Conservation (phyloP, 2,329 filamentous ascomycete genomes). For the Arthrobotrys musiformis region DNA sequence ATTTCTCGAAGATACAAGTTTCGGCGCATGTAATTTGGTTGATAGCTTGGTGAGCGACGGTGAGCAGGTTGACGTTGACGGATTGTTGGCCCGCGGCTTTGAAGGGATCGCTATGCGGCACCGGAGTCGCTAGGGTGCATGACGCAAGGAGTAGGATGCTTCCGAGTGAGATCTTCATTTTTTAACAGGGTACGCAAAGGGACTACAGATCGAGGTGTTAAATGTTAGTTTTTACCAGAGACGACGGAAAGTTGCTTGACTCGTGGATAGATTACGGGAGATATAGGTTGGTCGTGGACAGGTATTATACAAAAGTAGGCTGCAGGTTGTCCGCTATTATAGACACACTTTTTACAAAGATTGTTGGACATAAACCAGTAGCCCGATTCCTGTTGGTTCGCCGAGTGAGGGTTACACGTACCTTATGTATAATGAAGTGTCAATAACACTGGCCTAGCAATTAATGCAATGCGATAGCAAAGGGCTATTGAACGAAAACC, state of each 20-base stretch:
- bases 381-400: neutral
- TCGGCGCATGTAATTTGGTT: constrained; percentile 27
- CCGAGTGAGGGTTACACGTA: neutral
- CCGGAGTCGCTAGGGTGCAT: neutral
- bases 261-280: no score
- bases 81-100: neutral
- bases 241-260: no score
- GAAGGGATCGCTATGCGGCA: neutral
- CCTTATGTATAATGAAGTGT: constrained; percentile 18
- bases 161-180: constrained; percentile 25
- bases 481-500: neutral
- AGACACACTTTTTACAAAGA: neutral
- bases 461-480: neutral
- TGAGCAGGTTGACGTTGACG: constrained; percentile 18
- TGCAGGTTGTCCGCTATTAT: neutral
- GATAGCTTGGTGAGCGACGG: constrained; percentile 29
- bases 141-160: constrained; percentile 24
- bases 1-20: constrained; percentile 20
- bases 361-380: neutral
- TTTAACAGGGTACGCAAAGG: neutral
- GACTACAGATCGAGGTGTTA: neutral
- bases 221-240: neutral
- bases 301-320: no score
- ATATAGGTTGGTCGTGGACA: no score
- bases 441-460: neutral